Evolutionary conservation across 208 protist genomes (phyloP), one percentile per base, ranked within the genome.

Genomic region (Crithidia sp.): DNA sequence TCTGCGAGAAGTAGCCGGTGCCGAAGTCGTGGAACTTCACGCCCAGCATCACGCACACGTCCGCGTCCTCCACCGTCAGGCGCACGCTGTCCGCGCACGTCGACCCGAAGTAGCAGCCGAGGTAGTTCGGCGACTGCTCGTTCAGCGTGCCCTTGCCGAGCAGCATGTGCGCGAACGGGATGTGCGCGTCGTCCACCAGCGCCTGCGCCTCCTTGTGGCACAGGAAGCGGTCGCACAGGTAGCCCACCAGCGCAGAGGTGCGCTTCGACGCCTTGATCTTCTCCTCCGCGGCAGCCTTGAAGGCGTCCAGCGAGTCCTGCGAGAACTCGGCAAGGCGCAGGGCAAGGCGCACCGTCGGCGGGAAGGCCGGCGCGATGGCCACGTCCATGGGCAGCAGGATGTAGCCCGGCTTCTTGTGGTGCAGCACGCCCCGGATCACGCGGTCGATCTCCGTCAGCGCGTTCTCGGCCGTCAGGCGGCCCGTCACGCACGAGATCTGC

Each of bases 11-110:
- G 72, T 72, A 84, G 52, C 78, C 71, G n/a, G 75, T 87, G 63
- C 77, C 82, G 67, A 87, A 84, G 66, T 84, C 82, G 68, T 87
- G 78, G 82, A 87, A 87, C 63, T 78, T 83, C 49, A 83, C 82
- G 59, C 82, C 79, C 28, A 87, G 28, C 39, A 71, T 57, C 45
- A 82, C 57, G 53, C 64, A 71, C 53, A 71, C 71, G n/a, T 83
- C 79, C 4, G 76, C 67, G 19, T 77, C 60, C 73, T 82, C 79
- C 43, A 85, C 74, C 14, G 50, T 68, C 43, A 19, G 5, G 13
- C 69, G 74, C 41, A 76, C 77, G 8, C n/a, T 37, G 16, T 63
- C 67, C 9, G 6, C 13, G 14, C 39, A 55, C 19, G 75, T 55
- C 41, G 40, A 49, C 17, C 76, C 79, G 59, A 68, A 80, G 80